A percentile compares a stretch with the other conserved stretches of the same genome.
Evolutionary conservation across 208 protist species (phyloP).

Genomic region (Naegleria fowleri): DNA sequence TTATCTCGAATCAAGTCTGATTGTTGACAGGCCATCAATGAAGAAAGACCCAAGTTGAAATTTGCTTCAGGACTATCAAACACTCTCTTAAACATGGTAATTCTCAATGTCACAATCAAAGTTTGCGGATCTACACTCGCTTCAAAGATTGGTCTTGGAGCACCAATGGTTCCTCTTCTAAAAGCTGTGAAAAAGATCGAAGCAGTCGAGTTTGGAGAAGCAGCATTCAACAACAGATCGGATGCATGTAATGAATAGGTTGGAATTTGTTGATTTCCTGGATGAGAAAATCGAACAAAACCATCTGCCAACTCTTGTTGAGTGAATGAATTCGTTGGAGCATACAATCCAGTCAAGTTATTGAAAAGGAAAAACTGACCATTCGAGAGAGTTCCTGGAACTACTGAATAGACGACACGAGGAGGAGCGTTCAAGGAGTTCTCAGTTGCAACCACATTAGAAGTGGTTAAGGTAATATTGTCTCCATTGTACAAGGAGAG

Average conservation of each 20-base stretch:
- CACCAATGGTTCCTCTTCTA: background rate
- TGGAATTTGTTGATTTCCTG: background rate
- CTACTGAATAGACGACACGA: background rate
- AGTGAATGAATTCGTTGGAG: background rate
- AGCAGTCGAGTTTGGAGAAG: background rate
- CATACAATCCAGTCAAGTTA: background rate
- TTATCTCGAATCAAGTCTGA: background rate
- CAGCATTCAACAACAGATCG: background rate
- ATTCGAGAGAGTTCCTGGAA: background rate
- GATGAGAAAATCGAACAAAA: background rate
- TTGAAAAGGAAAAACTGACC: background rate
- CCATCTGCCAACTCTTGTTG: background rate
- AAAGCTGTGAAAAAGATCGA: background rate
- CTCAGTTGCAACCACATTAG: background rate
- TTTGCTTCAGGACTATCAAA: background rate
- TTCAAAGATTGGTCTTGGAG: background rate
- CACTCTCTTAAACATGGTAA: background rate
- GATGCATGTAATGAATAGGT: background rate
- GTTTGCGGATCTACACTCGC: background rate
- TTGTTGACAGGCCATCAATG: background rate
- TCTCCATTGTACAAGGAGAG: background rate
- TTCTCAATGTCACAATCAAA: background rate
- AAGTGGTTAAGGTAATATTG: background rate
- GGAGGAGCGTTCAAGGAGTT: background rate
- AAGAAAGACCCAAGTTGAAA: background rate